Base-by-base conservation (phyloP, 2,329 filamentous ascomycete genomes). In the Beauveria varroae region DNA sequence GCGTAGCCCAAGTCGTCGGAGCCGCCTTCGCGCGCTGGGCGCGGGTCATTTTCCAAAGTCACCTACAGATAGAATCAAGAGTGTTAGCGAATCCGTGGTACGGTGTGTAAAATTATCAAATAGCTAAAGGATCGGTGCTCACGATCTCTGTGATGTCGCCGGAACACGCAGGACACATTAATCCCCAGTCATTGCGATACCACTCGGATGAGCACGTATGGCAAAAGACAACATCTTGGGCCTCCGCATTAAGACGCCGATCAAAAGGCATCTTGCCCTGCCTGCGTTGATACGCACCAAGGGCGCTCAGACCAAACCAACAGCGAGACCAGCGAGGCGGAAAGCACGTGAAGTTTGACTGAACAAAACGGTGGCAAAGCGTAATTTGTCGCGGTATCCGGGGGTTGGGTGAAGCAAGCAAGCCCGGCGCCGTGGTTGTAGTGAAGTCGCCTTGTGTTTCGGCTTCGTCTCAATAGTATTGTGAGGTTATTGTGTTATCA, bases 141-240 rank as follows among this genome's bases (percentile, higher is more conserved):
- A 96, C 93, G 68, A 98, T 91, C 76, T 99, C 93, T 18, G 86
- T 91, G 66, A 91, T 87, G 22, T 96, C 91, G 43, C 86, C 86
- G 4, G 81, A 72, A 71, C 95, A 99, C n/a, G 77, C 74, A 18
- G 92, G 91, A 71, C 95, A 99, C 18, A 76, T 77, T 64, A 96
- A 75, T 28, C 76, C 86, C 65, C 82, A 79, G 65, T 89, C 82
- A 63, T 90, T 84, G 63, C 85, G 80, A 69, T 88, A 90, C 91
- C 92, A 98, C 72, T 96, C 88, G 65, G 89, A 77, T 57, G 82
- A 73, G 76, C 95, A 98, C 63, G 81, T 77, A 74, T 98, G 91
- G 74, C 95, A 99, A 73, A 83, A 96, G 60, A 97, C 87, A 65
- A 93, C 84, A 70, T 96, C 90, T 65, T 85, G 80, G 64, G 75